These are phyloP conservation scores for Pseudoturritis turrita DNA, from an alignment of 345 rosid genomes.

Conservation along the genomic window DNA sequence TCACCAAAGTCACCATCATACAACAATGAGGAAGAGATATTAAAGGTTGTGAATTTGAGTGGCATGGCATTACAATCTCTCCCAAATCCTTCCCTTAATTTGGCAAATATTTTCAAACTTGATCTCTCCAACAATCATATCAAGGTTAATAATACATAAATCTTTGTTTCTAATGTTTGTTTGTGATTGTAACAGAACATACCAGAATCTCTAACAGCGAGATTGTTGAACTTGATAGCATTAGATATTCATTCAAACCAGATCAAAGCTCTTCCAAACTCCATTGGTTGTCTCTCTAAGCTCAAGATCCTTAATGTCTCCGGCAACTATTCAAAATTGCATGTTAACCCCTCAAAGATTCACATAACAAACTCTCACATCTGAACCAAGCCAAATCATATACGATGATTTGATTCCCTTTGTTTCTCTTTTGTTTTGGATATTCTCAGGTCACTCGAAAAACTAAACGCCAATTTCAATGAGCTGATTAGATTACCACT, in stretches of 20 bases:
- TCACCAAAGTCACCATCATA: constrained; percentile 17
- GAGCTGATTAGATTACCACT: constrained; percentile 52
- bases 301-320: constrained; percentile 74
- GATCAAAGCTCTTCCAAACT: constrained; percentile 61
- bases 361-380: background rate
- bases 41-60: constrained; percentile 64
- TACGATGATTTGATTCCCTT: background rate
- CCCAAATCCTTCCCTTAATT: constrained; percentile 56
- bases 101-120: constrained; percentile 59
- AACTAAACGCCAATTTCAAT: constrained; percentile 77
- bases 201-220: constrained; percentile 74
- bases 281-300: constrained; percentile 73
- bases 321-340: constrained; percentile 55
- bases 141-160: constrained; percentile 39
- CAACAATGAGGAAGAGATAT: constrained; percentile 35
- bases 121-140: constrained; percentile 88
- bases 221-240: constrained; percentile 60
- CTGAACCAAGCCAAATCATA: background rate
- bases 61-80: constrained; percentile 56
- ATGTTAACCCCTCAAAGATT: background rate
- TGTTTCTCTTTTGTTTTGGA: background rate
- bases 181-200: constrained; percentile 41
- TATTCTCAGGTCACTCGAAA: constrained; percentile 55
- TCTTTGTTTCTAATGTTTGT: background rate
- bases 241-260: constrained; percentile 77